Base-by-base conservation (phyloP, 371 early-diverging fungal genomes). In the Coemansia sp. region DNA sequence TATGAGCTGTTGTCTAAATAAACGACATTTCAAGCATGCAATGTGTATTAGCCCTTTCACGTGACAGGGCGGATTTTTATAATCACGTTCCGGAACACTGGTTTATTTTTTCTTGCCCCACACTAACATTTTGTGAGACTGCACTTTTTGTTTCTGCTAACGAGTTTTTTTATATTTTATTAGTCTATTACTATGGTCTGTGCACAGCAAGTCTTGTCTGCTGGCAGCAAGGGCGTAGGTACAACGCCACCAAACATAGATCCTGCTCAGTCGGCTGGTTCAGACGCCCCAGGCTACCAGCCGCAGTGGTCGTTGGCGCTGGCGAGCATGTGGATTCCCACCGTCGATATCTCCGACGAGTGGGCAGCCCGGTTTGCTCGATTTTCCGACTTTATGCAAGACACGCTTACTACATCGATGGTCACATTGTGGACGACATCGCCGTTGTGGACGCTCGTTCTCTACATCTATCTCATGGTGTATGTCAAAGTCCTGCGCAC, bases 351-450 rank as follows among this genome's bases (percentile, higher is more conserved):
- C 31, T 45, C 61, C 11, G 72, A 67, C 14, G 68, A 62, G 51
- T 66, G 76, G 61, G 39, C 51, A 3, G 62, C 67, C 39, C 54
- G 60, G 10, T 37, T 61, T 8, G 61, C 34, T 4, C 67, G 65
- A 3, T 56, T 64, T 8, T 40, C 63, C 1, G 57, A 55, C n/a
- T 67, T 72, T 26, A 18, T 72, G 34, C 61, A 67, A 16, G 72
- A 71, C 13, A 54, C 72, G 0, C 47, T 67, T 37, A 76, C 77
- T 4, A 72, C 77, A 18, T 64, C 74, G 0, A 72, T 68, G 63
- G 77, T 76, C 24, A 72, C 77, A 3, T 39, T 76, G 21, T 76
- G 72, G 77, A 51, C 77, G 4, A 72, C 77, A 1, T 57, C 77
- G 45, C 73, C 73, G 1, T 40, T 68, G 0, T 57, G 64, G 26